Evolutionary conservation across 2,329 filamentous ascomycete genomes (phyloP), one percentile per base, ranked within the genome.

Genomic region (Pseudogymnoascus sp.): DNA sequence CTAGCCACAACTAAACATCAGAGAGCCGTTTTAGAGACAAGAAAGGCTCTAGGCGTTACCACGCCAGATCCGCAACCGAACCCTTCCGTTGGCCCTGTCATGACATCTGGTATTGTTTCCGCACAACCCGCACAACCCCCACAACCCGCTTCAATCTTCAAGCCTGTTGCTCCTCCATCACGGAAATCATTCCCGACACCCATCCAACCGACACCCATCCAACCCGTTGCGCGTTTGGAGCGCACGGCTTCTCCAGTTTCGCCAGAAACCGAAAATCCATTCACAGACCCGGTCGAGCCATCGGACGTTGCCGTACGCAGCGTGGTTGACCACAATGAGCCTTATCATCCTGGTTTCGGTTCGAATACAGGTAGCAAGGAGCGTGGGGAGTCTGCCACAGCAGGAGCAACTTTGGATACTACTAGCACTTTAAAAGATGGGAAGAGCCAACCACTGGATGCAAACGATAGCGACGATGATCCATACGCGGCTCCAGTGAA

Each of bases 1-100:
- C 83, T 89, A 45, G 86, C 92, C 0, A 79, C 92, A 38, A 94
- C 85, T 64, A 85, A 90, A 70, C 90, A 96, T 72, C 90, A 95
- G 72, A 84, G 91, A 59, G 87, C 90, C 8, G 76, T 95, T 38
- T 74, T 86, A n/a, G 79, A 78, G 61, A 82, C 83, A 2, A 76
- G 80, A 63, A 85, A 85, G 68, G 75, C 79, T 35, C 71, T 81
- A 3, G 79, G 79, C 9, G 48, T 76, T 5, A 71, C 70, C 60
- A 65, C 61, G 34, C 62, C 63, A 45, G 48, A 57, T 21, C 64
- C 65, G 33, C 67, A 41, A 45, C 55, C 33, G 19, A 59, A 13
- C 45, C 56, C 38, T 52, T 55, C 39, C 12, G 15, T 8, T 13
- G 58, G 60, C n/a, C 26, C 37, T 19, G 38, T 60, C 28, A 48